Evolutionary conservation across 352 stramenopile species (phyloP), one percentile per base, ranked within the genome.

Genomic region (Elongisporangium anandrum): DNA sequence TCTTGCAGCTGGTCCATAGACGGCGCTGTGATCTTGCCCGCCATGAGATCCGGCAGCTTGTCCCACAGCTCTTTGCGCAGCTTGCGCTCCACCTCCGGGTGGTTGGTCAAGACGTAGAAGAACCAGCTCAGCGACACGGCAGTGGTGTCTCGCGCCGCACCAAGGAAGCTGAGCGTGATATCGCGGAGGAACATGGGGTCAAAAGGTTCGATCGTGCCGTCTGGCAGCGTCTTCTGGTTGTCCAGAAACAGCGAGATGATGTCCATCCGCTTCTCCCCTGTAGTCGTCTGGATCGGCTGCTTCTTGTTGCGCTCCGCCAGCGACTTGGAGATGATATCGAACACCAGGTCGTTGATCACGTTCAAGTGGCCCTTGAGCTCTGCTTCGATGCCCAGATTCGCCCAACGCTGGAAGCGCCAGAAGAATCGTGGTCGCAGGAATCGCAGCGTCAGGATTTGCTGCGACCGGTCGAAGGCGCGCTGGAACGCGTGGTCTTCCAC

Each of bases 141-240:
- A 10, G 82, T 94, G 1, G 87, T 89, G 29, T 89, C 81, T 1
- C 80, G 71, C 4, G 81, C 83, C 50, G 81, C 83, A 13, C 88
- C 62, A 2, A 93, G 75, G 29, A 94, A 73, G 61, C 73, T 82
- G 20, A 95, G 59, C 23, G 87, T 70, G 39, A 94, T 83, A 48
- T 94, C 74, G 3, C 79, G 79, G 2, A 95, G 67, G 8, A 92
- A 58, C 17, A 73, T 81, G 4, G 72, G 24, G 39, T 79, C 68
- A 26, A 63, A 69, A 29, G 56, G 66, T 17, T 64, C 70, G 54
- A 68, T 59, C 2, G 67, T 53, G 2, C 67, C 68, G 29, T 41
- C 29, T 8, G 29, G 29, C 16, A 24, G 21, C 15, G 9, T 26
- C n/a, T 17, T 49, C 12, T 20, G 23, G 19, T 68, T 66, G 6